Evolutionary conservation across 2,329 filamentous ascomycete genomes (phyloP), one percentile per base, ranked within the genome.

Genomic region (Rutstroemia sydowiana): DNA sequence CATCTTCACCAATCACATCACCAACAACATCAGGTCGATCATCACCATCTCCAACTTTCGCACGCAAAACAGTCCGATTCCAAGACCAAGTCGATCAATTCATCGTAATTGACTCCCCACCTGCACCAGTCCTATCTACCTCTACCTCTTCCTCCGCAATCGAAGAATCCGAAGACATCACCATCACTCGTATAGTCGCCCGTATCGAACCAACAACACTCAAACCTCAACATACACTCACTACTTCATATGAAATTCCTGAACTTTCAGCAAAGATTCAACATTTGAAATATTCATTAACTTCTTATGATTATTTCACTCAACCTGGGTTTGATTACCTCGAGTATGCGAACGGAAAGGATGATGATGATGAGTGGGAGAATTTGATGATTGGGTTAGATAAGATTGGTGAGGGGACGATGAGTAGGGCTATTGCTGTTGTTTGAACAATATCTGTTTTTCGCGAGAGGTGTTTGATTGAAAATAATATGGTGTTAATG

Each of bases 81-180:
- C 37, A 52, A 26, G 49, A 52, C 20, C 31, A 52, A 16, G 49
- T 52, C 20, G 43, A 52, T 26, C 49, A 52, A 52, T 52, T 47
- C 11, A 47, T 47, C 26, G 34, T 44, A 14, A 34, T 52, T 4
- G 41, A 52, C 28, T 32, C 18, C 23, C 21, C 28, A 10, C 13
- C 45, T 34, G 10, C 13, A 7, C 13, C n/a, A n/a, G n/a, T n/a
- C n/a, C n/a, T n/a, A n/a, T n/a, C n/a, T n/a, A n/a, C n/a, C n/a
- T n/a, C n/a, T n/a, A n/a, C n/a, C n/a, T n/a, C n/a, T n/a, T n/a
- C n/a, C n/a, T n/a, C n/a, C n/a, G n/a, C n/a, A n/a, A n/a, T n/a
- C 7, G 13, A 14, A n/a, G 48, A 40, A 31, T 32, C 13, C 3
- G 32, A 31, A 26, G 31, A n/a, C 8, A 13, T 13, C 9, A 30